Evolutionary conservation across 805 yeast species (phyloP), one percentile per base, ranked within the genome.

Genomic region (Cyberlindnera mrakii): DNA sequence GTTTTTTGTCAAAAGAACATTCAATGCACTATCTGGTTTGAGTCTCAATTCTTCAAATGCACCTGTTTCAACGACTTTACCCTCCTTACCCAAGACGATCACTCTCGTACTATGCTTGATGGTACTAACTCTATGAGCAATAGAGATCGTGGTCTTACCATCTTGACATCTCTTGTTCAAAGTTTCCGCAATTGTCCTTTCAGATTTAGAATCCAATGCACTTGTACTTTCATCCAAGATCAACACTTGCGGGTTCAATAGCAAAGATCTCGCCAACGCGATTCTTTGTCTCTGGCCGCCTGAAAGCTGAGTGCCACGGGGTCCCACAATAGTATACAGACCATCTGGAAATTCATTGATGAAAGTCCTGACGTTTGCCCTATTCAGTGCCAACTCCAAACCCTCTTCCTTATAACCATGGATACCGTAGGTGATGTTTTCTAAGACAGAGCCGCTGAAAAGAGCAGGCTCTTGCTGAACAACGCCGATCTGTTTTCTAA

Each of bases 231-330:
- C 98, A 61, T 91, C 98, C 45, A 91, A 66, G 29, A 91, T 78
- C 45, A 91, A 66, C n/a, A 91, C 72, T 6, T 82, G 72, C 2
- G 98, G 97, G 36, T 80, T 73, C 41, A 85, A 70, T 40, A 91
- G 71, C 41, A 91, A 71, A 0, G 96, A 87, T 47, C 98, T 73
- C 1, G 97, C 96, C 45, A 91, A 71, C 7, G 96, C 95, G 35
- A 91, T 80, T 53, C 98, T 70, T 62, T 91, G 98, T 65, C 85
- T 86, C 62, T 91, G 98, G 14, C 98, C 98, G 17, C 97, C 98
- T 47, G 95, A 84, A 43, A 91, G 69, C 57, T 88, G 96, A 0
- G 95, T 75, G 15, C 95, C 93, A 42, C 91, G 76, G 1, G 96
- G 80, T 0, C 97, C 97, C 16, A 90, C 86, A 16, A 74, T 67